phyloP scores from a whole-genome alignment of 768 basidiomycete species.

The Termitomyces sp. region DNA sequence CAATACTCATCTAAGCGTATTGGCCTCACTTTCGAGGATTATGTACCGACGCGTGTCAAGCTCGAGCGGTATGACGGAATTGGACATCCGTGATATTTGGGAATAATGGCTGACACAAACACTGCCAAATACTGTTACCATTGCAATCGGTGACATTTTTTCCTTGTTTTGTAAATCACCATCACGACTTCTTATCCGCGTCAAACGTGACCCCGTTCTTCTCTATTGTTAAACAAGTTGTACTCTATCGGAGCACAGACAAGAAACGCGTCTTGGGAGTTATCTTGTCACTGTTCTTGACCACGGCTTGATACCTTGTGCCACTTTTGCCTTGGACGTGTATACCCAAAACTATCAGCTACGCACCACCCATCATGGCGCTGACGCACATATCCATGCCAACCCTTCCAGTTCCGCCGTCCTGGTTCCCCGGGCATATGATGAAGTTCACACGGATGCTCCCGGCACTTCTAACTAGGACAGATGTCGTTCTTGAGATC shows the following conservation, averaged over 20 bases:
- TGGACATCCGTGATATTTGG: constrained; percentile 9
- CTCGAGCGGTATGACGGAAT: constrained; percentile 8
- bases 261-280: not conserved
- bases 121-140: constrained; percentile 4
- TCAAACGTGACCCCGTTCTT: not conserved
- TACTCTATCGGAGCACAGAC: not conserved
- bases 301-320: not conserved
- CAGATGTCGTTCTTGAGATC: constrained; percentile 91
- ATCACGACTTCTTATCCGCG: too few relatives aligned
- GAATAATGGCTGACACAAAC: not conserved
- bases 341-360: not conserved
- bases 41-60: not conserved
- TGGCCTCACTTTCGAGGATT: not conserved
- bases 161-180: not conserved
- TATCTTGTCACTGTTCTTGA: not conserved
- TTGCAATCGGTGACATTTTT: not conserved
- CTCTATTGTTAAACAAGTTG: not conserved
- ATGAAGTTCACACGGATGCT: constrained; percentile 76
- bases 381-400: constrained; percentile 33
- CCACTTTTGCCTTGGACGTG: not conserved
- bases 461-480: constrained; percentile 70
- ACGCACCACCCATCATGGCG: constrained; percentile 19
- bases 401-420: constrained; percentile 63
- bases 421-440: constrained; percentile 98
- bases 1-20: not conserved